Percentiles rank a stretch among this genome's conserved stretches.
These are phyloP conservation scores for Pontederia crassipes DNA, from an alignment of 176 grass and related monocot genomes.

Conservation along the genomic window DNA sequence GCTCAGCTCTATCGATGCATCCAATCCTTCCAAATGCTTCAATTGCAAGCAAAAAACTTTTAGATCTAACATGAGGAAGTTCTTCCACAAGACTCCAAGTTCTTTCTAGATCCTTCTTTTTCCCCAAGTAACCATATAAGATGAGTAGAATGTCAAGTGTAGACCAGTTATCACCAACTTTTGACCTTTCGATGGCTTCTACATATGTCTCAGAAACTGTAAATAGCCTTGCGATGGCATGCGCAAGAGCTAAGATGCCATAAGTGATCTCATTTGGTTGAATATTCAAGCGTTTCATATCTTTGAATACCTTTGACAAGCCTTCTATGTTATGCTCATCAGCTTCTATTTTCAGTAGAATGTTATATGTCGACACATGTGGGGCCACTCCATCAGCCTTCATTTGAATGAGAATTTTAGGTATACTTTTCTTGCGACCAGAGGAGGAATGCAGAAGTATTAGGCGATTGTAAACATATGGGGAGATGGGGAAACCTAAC, in stretches of 20 bases:
- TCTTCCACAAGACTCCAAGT: conserved; percentile 55
- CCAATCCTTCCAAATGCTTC: conserved; percentile 73
- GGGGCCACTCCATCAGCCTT: conserved; percentile 52
- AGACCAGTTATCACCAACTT: conserved; percentile 78
- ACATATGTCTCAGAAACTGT: conserved; percentile 65
- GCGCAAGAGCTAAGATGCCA: conserved; percentile 67
- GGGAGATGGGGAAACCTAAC: conserved; percentile 49
- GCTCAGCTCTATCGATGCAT: conserved; percentile 41
- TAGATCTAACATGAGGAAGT: conserved; percentile 56
- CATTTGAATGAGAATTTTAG: conserved; percentile 71
- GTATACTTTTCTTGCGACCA: conserved; percentile 58
- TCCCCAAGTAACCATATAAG: conserved; percentile 66
- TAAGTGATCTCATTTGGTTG: conserved; percentile 93
- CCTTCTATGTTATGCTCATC: conserved; percentile 76
- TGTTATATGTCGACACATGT: conserved; percentile 85
- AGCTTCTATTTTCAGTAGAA: conserved; percentile 80
- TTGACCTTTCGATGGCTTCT: conserved; percentile 66
- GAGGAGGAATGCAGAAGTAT: conserved; percentile 83
- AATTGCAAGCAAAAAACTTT: conserved; percentile 71
- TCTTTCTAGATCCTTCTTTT: conserved; percentile 52
- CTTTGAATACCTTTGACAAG: conserved; percentile 57
- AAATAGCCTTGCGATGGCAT: conserved; percentile 81
- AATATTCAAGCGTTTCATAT: conserved; percentile 71
- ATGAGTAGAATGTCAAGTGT: conserved; percentile 86
- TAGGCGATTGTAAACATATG: conserved; percentile 61